A percentile compares a stretch with the other conserved stretches of the same genome.
These are phyloP conservation scores for Immersiella caudata DNA, from an alignment of 495 filamentous ascomycete genomes.

Conservation along the genomic window DNA sequence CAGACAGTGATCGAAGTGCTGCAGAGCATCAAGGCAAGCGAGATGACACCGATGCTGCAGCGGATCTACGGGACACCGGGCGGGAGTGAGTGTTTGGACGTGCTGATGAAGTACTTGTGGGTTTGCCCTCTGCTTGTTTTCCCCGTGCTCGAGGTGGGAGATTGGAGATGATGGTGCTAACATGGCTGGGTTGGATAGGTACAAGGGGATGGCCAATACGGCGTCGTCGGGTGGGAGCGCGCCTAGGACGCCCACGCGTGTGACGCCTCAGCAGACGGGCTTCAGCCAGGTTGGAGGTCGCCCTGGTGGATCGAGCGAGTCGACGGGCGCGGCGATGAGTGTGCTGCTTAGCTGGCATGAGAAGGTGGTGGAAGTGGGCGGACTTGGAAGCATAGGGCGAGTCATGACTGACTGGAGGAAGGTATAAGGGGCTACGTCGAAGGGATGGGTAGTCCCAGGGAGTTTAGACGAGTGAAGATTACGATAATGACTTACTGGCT, in stretches of 20 bases:
- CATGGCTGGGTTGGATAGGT: constrained; percentile 43
- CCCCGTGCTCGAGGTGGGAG: not conserved
- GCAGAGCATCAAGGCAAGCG: constrained; percentile 84
- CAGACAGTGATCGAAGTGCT: constrained; percentile 83
- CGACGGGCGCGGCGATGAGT: constrained; percentile 86
- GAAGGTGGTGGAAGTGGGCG: constrained; percentile 88
- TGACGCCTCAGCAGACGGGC: constrained; percentile 78
- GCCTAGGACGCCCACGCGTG: constrained; percentile 46
- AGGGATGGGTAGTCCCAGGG: not conserved
- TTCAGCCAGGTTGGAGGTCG: constrained; percentile 81
- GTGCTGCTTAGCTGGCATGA: constrained; percentile 95
- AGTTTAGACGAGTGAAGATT: not conserved
- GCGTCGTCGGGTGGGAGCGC: constrained; percentile 36
- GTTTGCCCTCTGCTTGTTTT: constrained; percentile 25
- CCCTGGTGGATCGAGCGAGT: constrained; percentile 65
- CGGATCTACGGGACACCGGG: constrained; percentile 71
- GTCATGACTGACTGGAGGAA: constrained; percentile 92
- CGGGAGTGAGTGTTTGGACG: constrained; percentile 72
- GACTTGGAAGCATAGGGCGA: constrained; percentile 82
- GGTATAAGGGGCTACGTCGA: constrained; percentile 53
- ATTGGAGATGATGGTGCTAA: not conserved
- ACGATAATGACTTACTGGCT: not conserved
- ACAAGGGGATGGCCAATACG: constrained; percentile 78
- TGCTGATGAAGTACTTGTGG: constrained; percentile 78
- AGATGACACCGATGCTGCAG: constrained; percentile 83